Conservation (phyloP, 2,329 filamentous ascomycete genomes). For the Epicoccum nigrum region DNA sequence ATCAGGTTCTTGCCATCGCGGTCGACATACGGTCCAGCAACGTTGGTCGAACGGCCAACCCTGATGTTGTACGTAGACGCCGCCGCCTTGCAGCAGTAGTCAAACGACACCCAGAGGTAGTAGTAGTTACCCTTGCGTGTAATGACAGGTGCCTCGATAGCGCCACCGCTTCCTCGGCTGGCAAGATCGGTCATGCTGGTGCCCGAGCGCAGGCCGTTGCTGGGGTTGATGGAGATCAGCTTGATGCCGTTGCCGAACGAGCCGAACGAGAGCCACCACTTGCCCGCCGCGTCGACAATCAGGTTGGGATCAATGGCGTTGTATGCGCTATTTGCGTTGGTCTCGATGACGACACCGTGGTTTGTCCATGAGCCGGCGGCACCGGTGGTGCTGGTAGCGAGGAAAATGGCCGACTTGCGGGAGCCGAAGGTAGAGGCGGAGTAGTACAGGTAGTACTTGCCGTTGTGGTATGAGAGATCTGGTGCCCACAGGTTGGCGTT, state of each 20-base stretch:
- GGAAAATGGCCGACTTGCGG: conserved; percentile 65
- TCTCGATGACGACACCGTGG: conserved; percentile 57
- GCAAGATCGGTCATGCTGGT: conserved; percentile 52
- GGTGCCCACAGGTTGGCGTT: conserved; percentile 15
- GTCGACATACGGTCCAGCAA: conserved; percentile 62
- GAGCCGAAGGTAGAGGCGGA: conserved; percentile 65
- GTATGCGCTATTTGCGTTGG: conserved; percentile 41
- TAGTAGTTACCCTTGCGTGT: conserved; percentile 61
- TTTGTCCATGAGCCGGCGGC: conserved; percentile 62
- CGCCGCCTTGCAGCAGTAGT: conserved; percentile 65
- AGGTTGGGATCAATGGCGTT: conserved; percentile 58
- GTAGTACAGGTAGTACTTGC: conserved; percentile 66
- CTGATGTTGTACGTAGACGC: conserved; percentile 64
- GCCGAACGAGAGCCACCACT: conserved; percentile 63
- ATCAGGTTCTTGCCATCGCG: conserved; percentile 57
- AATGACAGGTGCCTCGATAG: conserved; percentile 61
- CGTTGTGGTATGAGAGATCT: conserved; percentile 16
- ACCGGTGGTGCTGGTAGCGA: conserved; percentile 55
- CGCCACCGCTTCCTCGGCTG: conserved; percentile 56
- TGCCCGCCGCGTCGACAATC: conserved; percentile 45
- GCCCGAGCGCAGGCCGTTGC: conserved; percentile 25
- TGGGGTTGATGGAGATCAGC: conserved; percentile 61
- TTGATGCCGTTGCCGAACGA: conserved; percentile 66
- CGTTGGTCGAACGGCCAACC: conserved; percentile 60
- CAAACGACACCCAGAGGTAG: conserved; percentile 67